Conservation (phyloP, 1,284 basidiomycete genomes). For the Cutaneotrichosporon dermatis region DNA sequence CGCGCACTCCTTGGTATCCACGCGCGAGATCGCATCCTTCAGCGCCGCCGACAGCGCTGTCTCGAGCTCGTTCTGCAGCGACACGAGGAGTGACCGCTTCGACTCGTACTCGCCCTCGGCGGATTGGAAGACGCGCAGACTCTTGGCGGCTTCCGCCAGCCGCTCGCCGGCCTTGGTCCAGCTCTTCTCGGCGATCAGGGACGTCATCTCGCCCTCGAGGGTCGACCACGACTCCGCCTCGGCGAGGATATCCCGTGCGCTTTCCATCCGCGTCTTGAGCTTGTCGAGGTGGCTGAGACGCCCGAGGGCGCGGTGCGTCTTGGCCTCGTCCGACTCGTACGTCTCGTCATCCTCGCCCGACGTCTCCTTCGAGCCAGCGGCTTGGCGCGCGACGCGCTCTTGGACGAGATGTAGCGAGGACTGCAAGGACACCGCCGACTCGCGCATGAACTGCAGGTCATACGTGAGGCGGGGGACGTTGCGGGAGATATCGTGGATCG, state of each 20-base stretch:
- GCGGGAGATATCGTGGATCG: slow-evolving; percentile 83
- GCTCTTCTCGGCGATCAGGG: slow-evolving; percentile 65
- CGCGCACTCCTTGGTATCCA: slow-evolving; percentile 55
- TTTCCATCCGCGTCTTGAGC: slow-evolving; percentile 78
- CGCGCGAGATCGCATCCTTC: slow-evolving; percentile 70
- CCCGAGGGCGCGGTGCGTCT: slow-evolving; percentile 54
- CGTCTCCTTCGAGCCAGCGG: not conserved
- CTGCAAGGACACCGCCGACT: slow-evolving; percentile 73
- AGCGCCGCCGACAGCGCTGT: slow-evolving; percentile 79
- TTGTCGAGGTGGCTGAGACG: slow-evolving; percentile 72
- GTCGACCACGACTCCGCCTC: slow-evolving; percentile 94
- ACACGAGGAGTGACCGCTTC: slow-evolving; percentile 74
- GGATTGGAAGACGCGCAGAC: slow-evolving; percentile 85
- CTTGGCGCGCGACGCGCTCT: slow-evolving; percentile 49
- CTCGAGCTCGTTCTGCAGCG: slow-evolving; percentile 88
- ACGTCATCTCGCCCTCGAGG: slow-evolving; percentile 81
- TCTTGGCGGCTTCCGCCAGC: slow-evolving; percentile 75
- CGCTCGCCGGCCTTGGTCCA: slow-evolving; percentile 76
- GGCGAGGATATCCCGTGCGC: slow-evolving; percentile 72
- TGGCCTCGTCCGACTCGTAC: slow-evolving; percentile 16
- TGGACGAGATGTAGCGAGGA: slow-evolving; percentile 58
- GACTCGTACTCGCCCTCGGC: slow-evolving; percentile 76
- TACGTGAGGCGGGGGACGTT: slow-evolving; percentile 82
- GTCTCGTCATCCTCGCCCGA: slow-evolving; percentile 13
- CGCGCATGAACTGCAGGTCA: slow-evolving; percentile 91